Conservation (phyloP, 768 basidiomycete species). For the Baorangia bicolor region DNA sequence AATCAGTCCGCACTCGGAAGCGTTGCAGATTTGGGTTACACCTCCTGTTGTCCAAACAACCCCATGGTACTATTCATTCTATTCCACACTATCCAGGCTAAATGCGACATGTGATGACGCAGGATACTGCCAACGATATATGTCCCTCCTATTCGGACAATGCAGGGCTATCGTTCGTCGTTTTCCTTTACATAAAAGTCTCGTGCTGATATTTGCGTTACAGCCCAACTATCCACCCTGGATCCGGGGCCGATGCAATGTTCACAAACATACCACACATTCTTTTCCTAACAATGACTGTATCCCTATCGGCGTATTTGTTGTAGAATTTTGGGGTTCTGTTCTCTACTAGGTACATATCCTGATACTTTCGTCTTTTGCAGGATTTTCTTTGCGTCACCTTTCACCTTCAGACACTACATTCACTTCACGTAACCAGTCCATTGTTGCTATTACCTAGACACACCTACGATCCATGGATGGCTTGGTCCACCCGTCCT, state of each 20-base stretch:
- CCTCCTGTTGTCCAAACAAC: constrained; percentile 73
- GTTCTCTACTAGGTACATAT: constrained; percentile 1
- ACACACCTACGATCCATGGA: neutral
- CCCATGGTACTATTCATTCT: constrained; percentile 46
- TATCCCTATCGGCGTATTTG: constrained; percentile 16
- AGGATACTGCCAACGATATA: constrained; percentile 47
- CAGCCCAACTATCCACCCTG: constrained; percentile 34
- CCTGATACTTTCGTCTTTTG: neutral
- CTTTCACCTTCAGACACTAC: neutral
- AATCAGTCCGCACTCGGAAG: constrained; percentile 66
- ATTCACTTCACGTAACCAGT: neutral
- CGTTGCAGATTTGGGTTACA: constrained; percentile 52
- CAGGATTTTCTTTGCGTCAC: neutral
- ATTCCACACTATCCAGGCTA: neutral
- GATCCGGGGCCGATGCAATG: constrained; percentile 15
- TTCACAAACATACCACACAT: constrained; percentile 12
- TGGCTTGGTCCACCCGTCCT: neutral
- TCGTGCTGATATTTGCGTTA: constrained; percentile 6
- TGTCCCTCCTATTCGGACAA: constrained; percentile 74
- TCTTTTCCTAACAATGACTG: constrained; percentile 19
- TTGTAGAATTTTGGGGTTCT: constrained; percentile 14
- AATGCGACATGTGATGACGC: constrained; percentile 5
- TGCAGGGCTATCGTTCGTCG: constrained; percentile 58
- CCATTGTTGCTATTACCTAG: neutral
- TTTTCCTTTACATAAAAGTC: neutral